These are phyloP conservation scores for Naegleria gruberi DNA, from an alignment of 208 protist genomes.

Conservation along the genomic window DNA sequence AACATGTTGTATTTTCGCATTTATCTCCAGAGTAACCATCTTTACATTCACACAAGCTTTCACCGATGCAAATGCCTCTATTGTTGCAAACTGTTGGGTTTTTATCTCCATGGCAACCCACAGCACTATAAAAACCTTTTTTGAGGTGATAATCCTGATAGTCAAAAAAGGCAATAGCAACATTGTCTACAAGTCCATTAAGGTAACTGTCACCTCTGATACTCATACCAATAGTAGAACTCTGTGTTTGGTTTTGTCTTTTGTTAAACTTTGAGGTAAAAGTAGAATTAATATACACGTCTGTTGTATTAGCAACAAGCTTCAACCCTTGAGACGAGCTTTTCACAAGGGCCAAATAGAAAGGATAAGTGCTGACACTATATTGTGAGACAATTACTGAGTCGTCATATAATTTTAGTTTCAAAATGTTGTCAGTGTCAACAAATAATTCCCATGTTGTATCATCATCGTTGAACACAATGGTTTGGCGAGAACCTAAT, in stretches of 20 bases:
- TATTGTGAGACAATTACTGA: background rate
- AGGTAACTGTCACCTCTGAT: background rate
- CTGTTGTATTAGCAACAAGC: background rate
- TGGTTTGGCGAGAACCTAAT: background rate
- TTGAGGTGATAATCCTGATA: background rate
- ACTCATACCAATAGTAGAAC: background rate
- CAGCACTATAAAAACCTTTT: background rate
- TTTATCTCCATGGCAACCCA: background rate
- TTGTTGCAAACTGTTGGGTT: background rate
- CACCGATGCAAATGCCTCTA: background rate
- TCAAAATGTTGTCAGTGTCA: background rate
- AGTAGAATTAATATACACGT: background rate
- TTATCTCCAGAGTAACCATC: background rate
- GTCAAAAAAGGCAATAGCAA: background rate
- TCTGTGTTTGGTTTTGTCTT: background rate
- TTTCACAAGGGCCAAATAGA: background rate
- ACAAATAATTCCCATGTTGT: background rate
- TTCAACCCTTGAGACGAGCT: background rate
- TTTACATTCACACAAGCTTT: background rate
- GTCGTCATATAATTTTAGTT: background rate
- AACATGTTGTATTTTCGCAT: background rate
- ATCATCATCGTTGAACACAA: background rate
- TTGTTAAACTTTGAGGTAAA: background rate
- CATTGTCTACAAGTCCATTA: background rate
- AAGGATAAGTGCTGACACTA: background rate